Evolutionary conservation across 306 rosid species (phyloP).

Genomic region (Morella rubra): DNA sequence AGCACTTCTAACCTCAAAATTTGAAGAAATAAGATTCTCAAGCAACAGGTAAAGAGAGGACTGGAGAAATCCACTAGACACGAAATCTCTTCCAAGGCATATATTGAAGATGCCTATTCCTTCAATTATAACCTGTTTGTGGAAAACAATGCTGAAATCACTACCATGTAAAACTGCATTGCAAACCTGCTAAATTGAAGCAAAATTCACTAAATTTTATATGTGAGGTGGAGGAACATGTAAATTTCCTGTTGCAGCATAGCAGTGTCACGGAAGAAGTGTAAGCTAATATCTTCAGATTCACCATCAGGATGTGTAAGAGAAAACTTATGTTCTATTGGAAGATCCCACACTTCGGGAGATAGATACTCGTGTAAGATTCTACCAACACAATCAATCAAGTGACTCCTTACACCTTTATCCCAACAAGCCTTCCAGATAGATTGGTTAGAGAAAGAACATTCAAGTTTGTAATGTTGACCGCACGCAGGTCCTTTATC

Average conservation of each 20-base stretch:
- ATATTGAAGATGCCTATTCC: slow-evolving; percentile 80
- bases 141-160: slow-evolving; percentile 34
- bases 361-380: slow-evolving; percentile 84
- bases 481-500: slow-evolving; percentile 13
- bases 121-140: slow-evolving; percentile 82
- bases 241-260: slow-evolving; percentile 79
- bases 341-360: slow-evolving; percentile 86
- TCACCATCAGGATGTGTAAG: slow-evolving; percentile 43
- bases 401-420: slow-evolving; percentile 49
- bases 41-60: slow-evolving; percentile 86
- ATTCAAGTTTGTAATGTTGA: slow-evolving; percentile 37
- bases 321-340: slow-evolving; percentile 43
- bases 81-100: slow-evolving; percentile 78
- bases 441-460: slow-evolving; percentile 31
- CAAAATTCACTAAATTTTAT: slow-evolving; percentile 26
- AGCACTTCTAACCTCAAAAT: slow-evolving; percentile 66
- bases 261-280: slow-evolving; percentile 71
- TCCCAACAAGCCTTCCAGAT: slow-evolving; percentile 60
- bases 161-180: slow-evolving; percentile 20
- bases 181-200: slow-evolving; percentile 11
- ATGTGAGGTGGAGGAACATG: slow-evolving; percentile 28
- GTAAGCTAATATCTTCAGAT: slow-evolving; percentile 54
- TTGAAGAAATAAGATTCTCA: slow-evolving; percentile 80
- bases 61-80: slow-evolving; percentile 85
- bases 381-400: slow-evolving; percentile 77